These are phyloP conservation scores for Vigna trinervia DNA, from an alignment of 306 rosid genomes.

Conservation along the genomic window DNA sequence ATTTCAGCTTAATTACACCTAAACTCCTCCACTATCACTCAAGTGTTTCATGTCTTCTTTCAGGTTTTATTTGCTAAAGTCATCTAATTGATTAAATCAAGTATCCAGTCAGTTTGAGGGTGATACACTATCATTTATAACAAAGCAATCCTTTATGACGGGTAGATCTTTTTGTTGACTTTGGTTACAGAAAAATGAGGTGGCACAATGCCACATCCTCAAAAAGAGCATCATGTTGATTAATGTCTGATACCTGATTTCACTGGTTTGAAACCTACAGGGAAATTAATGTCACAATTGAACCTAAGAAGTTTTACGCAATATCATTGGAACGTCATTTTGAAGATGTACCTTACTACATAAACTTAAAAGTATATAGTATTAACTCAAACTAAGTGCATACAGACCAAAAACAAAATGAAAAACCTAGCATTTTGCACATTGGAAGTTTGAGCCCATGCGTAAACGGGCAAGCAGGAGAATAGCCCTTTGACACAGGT, in stretches of 20 bases:
- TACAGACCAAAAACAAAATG: background rate
- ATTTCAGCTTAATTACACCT: background rate
- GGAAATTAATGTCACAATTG: background rate
- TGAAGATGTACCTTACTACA: background rate
- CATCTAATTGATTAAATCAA: background rate
- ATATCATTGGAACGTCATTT: background rate
- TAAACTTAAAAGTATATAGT: background rate
- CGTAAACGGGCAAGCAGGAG: background rate
- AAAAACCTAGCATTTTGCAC: background rate
- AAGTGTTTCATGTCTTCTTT: background rate
- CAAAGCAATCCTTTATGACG: background rate
- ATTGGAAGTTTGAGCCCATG: background rate
- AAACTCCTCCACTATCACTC: background rate
- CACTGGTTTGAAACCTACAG: background rate
- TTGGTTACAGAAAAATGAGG: background rate
- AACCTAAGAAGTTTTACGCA: background rate
- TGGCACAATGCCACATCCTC: background rate
- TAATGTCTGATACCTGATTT: background rate
- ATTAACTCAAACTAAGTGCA: background rate
- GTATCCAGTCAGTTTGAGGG: conserved; percentile 14
- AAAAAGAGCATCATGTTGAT: background rate
- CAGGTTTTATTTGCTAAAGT: conserved; percentile 25
- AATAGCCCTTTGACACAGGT: background rate
- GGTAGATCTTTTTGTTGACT: background rate
- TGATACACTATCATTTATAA: background rate